phyloP scores from a whole-genome alignment of 2,329 filamentous ascomycete genomes.

The Dactylellina parvicollis region DNA sequence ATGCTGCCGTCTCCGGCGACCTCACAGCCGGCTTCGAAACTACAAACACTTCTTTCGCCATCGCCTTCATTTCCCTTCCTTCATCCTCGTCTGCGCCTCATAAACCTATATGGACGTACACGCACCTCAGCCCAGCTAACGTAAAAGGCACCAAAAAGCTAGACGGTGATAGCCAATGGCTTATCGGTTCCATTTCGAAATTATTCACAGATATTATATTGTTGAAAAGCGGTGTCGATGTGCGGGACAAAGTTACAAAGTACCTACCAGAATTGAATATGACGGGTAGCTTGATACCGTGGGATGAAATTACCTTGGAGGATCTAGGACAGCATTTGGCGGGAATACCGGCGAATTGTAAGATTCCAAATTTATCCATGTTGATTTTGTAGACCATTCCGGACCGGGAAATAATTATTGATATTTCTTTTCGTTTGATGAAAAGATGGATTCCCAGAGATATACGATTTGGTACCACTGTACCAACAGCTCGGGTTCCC shows the following conservation, averaged over 20 bases:
- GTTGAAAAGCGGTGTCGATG: constrained; percentile 60
- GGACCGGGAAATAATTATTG: no score
- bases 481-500: constrained; percentile 61
- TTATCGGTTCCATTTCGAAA: constrained; percentile 63
- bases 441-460: constrained; percentile 32
- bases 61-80: constrained; percentile 59
- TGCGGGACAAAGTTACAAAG: constrained; percentile 60
- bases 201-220: constrained; percentile 62
- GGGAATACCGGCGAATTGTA: constrained; percentile 61
- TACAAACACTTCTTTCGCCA: constrained; percentile 60
- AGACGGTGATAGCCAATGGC: constrained; percentile 62
- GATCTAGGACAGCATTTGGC: constrained; percentile 62
- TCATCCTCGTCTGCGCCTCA: constrained; percentile 54
- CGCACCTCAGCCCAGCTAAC: constrained; percentile 61
- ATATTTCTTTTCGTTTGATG: no score
- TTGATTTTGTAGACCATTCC: no score
- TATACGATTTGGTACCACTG: constrained; percentile 55
- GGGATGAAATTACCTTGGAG: constrained; percentile 61
- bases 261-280: constrained; percentile 60
- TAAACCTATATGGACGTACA: constrained; percentile 62
- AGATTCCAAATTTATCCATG: constrained; percentile 11
- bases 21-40: constrained; percentile 61
- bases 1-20: constrained; percentile 59
- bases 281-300: constrained; percentile 58
- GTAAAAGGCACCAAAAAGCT: constrained; percentile 60